Evolutionary conservation across 129 eudicot genomes (phyloP), one percentile per base, ranked within the genome.

Genomic region (Solidago caesia): DNA sequence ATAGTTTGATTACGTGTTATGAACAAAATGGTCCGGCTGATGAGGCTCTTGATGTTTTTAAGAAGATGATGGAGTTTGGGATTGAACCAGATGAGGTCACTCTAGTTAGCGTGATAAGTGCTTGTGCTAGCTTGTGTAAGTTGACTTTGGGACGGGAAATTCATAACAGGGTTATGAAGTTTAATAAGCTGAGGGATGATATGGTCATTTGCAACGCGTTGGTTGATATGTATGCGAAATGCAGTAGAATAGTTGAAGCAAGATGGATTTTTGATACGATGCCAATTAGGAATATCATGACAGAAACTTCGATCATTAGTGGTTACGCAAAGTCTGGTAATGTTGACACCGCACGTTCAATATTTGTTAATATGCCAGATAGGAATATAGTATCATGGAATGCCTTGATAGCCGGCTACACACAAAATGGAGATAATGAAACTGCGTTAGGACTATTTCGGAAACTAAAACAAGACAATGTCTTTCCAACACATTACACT

Each of bases 11-110:
- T 21, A 41, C 85, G 0, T 77, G 85, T 41, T 82, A 82, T 44
- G 85, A 82, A 42, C 82, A 82, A 82, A 82, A 82, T 42, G 85
- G 85, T 25, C 82, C 85, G n/a, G 75, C 75, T 72, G n/a, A 45
- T 66, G 79, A 65, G 72, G 82, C 85, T 57, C 75, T 82, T 67
- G 61, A 48, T 13, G 75, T 82, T 21, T 82, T 72, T 27, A 14
- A 4, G 42, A 48, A 64, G 26, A 82, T 82, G 85, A 76, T 82
- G 82, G 42, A 71, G 12, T 64, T 7, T 7, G 65, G 60, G 55
- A 48, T 77, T 42, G 63, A 82, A 59, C 79, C 85, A 0, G 82
- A 82, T 58, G 85, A 76, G 70, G 72, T 77, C 73, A 77, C 75
- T 3, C 65, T 82, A 26, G 82, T 79, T 0, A 76, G 81, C 26